A percentile compares a stretch with the other conserved stretches of the same genome.
Evolutionary conservation across 768 basidiomycete species (phyloP).

Genomic region (Mycena epipterygia): DNA sequence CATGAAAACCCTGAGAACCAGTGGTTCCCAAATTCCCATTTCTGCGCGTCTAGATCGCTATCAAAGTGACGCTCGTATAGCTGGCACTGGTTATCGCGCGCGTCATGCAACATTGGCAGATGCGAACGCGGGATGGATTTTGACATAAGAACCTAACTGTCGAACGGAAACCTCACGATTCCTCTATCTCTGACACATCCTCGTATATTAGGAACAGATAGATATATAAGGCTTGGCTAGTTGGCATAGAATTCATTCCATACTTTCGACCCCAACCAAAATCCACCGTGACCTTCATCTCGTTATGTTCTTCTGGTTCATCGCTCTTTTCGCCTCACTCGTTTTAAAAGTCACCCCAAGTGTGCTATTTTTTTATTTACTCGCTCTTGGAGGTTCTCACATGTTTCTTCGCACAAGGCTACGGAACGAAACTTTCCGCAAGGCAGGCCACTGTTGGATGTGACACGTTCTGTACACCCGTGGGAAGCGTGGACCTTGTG

Average conservation of each 20-base stretch:
- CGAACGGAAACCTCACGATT: neutral
- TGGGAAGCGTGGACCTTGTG: neutral
- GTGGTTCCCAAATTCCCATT: too few species aligned
- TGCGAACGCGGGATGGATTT: neutral
- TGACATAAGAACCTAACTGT: neutral
- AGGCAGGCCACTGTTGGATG: neutral
- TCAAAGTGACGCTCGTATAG: neutral
- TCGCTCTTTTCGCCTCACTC: neutral
- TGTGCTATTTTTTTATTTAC: neutral
- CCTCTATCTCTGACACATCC: too few species aligned
- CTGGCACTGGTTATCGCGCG: neutral
- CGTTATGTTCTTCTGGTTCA: neutral
- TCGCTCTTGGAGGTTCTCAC: neutral
- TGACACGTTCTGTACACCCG: neutral
- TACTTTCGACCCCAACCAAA: neutral
- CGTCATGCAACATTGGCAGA: neutral
- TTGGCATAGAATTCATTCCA: neutral
- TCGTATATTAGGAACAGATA: too few species aligned
- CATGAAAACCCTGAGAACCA: too few species aligned
- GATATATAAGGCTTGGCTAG: too few species aligned
- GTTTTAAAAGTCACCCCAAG: neutral
- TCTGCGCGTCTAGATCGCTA: neutral
- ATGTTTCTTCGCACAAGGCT: neutral
- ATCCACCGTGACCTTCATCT: neutral
- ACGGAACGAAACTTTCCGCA: neutral